These are phyloP conservation scores for Trichocladium uniseriatum DNA, from an alignment of 495 filamentous ascomycete species.

Conservation along the genomic window DNA sequence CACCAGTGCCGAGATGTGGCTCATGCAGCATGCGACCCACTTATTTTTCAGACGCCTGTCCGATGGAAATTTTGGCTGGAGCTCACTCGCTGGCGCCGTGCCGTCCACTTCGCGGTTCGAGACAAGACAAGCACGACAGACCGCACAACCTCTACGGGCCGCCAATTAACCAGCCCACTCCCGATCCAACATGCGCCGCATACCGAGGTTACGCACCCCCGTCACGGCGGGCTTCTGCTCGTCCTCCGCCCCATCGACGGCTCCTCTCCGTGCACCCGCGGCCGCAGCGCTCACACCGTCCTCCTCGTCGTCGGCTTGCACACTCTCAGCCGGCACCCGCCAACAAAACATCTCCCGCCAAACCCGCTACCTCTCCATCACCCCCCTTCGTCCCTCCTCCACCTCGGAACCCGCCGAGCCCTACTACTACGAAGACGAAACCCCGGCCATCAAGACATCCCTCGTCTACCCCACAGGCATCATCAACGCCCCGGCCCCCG, in stretches of 20 bases:
- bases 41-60: neutral
- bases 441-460: conserved; percentile 5
- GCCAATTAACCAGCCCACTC: conserved; percentile 9
- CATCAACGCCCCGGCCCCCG: conserved; percentile 6
- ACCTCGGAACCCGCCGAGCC: neutral
- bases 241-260: conserved; percentile 7
- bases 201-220: conserved; percentile 21
- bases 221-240: conserved; percentile 16
- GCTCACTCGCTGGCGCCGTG: neutral
- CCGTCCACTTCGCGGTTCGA: neutral
- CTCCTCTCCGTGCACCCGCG: conserved; percentile 13
- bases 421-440: neutral
- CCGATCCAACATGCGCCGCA: conserved; percentile 20
- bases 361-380: conserved; percentile 18
- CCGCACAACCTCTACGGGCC: neutral
- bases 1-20: conserved; percentile 11
- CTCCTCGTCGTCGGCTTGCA: no score
- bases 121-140: neutral
- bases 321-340: neutral
- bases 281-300: neutral
- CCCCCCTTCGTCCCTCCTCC: neutral
- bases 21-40: neutral
- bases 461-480: conserved; percentile 16
- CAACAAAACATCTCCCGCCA: neutral
- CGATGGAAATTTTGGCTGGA: conserved; percentile 15